Evolutionary conservation across 768 basidiomycete species (phyloP).

Genomic region (Hygrocybe coccinea): DNA sequence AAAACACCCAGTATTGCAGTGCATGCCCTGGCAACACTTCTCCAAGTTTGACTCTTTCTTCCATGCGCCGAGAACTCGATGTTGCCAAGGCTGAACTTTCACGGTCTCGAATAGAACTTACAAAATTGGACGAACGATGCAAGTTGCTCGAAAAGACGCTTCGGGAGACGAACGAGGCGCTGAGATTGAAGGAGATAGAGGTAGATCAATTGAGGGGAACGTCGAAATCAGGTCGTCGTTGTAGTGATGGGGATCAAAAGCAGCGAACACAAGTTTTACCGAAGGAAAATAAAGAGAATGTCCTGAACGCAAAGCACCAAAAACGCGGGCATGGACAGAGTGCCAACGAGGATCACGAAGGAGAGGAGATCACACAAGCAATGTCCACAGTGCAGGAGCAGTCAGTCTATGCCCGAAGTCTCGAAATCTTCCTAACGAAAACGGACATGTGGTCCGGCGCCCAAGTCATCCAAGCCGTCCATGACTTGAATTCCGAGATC

Average conservation of each 20-base stretch:
- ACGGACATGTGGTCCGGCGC: constrained; percentile 73
- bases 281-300: not conserved
- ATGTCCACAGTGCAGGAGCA: constrained; percentile 42
- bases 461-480: constrained; percentile 71
- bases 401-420: constrained; percentile 50
- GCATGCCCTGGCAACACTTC: constrained; percentile 37
- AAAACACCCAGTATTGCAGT: constrained; percentile 30
- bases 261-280: not conserved
- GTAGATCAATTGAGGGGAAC: constrained; percentile 48
- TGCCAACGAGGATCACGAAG: not conserved
- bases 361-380: not conserved
- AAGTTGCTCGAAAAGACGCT: constrained; percentile 58
- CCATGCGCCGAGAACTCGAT: constrained; percentile 55
- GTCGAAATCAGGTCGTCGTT: constrained; percentile 15
- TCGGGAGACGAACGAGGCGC: constrained; percentile 56
- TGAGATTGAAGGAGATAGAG: constrained; percentile 56
- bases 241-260: not conserved
- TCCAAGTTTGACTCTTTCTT: constrained; percentile 37
- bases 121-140: constrained; percentile 58
- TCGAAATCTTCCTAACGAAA: constrained; percentile 67
- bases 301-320: no score
- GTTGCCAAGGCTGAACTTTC: constrained; percentile 50
- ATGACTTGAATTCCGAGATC: constrained; percentile 76
- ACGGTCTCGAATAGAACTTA: constrained; percentile 48
- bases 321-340: no score